phyloP scores from a whole-genome alignment of 441 rosid genomes.

The Cnidoscolus chayamansa region DNA sequence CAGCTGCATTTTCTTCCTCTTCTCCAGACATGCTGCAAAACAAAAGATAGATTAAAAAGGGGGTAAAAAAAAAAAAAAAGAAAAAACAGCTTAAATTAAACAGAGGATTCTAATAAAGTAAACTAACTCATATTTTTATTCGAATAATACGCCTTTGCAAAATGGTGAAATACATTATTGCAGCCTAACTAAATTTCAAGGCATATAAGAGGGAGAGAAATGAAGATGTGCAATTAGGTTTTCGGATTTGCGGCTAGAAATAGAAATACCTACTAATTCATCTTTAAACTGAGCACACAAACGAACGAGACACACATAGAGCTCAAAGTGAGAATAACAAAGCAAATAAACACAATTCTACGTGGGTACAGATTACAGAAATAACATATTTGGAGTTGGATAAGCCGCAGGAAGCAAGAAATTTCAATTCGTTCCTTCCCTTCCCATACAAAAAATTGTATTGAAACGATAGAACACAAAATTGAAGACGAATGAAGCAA shows the following conservation, averaged over 20 bases:
- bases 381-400: not conserved
- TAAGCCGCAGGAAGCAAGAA: not conserved
- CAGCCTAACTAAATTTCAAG: too few species aligned
- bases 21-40: constrained; percentile 68
- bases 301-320: too few species aligned
- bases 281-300: too few species aligned
- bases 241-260: too few species aligned
- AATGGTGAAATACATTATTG: not conserved
- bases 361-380: too few species aligned
- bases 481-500: not conserved
- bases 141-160: not conserved
- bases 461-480: too few species aligned
- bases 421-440: not conserved
- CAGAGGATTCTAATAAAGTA: not conserved
- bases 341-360: not conserved
- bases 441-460: too few species aligned
- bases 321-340: too few species aligned
- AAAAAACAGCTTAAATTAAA: not conserved
- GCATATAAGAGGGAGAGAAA: too few species aligned
- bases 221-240: too few species aligned
- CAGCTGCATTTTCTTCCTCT: constrained; percentile 96
- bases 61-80: not conserved
- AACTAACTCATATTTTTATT: constrained; percentile 15
- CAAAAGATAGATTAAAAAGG: not conserved
- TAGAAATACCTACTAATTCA: too few species aligned